Conservation (phyloP, 768 basidiomycete genomes). For the Suillus cothurnatus region DNA sequence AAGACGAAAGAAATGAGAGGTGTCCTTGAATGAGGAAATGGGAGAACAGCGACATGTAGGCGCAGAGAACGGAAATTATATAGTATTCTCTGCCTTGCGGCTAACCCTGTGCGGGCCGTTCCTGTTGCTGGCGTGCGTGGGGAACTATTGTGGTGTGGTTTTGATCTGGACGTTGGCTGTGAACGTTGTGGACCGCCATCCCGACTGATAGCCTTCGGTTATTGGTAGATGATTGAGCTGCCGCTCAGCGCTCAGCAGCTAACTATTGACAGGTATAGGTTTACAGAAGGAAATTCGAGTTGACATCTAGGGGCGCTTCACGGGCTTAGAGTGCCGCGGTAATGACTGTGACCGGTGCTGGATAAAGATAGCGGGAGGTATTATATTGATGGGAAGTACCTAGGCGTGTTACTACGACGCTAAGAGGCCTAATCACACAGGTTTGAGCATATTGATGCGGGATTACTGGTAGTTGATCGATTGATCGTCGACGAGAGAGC, state of each 20-base stretch:
- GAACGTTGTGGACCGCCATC: not conserved
- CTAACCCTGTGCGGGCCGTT: not conserved
- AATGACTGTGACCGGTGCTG: conserved; percentile 12
- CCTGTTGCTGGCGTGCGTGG: no score
- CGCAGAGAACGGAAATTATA: not conserved
- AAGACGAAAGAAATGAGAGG: not conserved
- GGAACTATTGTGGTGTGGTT: no score
- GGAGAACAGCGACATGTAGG: not conserved
- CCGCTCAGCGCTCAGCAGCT: not conserved
- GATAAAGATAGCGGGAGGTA: no score
- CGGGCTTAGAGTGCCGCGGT: no score
- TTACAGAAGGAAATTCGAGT: not conserved
- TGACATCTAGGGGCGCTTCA: not conserved
- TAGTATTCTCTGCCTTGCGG: not conserved
- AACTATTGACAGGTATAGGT: not conserved
- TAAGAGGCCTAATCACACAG: no score
- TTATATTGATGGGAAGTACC: no score
- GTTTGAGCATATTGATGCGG: no score
- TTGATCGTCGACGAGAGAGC: no score
- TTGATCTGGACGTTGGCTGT: no score
- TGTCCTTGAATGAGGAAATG: not conserved
- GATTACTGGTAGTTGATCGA: no score
- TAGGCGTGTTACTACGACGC: no score
- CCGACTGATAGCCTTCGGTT: not conserved
- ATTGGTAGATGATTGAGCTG: not conserved